These are phyloP conservation scores for Fusarium globosum DNA, from an alignment of 2,329 filamentous ascomycete genomes.

Conservation along the genomic window DNA sequence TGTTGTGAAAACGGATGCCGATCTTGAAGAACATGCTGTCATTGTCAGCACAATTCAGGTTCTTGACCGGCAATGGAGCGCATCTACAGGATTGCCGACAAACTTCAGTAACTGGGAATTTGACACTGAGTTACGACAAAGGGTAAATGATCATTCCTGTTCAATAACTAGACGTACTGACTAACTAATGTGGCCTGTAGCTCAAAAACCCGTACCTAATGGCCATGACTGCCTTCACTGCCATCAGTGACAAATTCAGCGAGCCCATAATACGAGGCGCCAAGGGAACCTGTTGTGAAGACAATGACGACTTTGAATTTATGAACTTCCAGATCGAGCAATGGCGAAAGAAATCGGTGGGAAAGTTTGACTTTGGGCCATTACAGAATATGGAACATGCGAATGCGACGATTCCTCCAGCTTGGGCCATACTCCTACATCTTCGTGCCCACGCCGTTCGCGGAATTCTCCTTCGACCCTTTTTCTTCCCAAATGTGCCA, in stretches of 20 bases:
- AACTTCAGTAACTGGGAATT: slow-evolving; percentile 4
- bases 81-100: not conserved
- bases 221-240: not conserved
- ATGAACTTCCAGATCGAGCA: slow-evolving; percentile 1
- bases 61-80: slow-evolving; percentile 1
- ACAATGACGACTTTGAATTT: not conserved
- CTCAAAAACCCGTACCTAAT: not conserved
- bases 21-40: not conserved
- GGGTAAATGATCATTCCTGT: not conserved
- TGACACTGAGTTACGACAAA: not conserved
- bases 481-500: not conserved
- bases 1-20: not conserved
- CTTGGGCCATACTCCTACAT: not conserved
- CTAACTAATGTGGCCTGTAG: not conserved
- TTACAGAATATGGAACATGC: not conserved
- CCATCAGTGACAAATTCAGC: not conserved
- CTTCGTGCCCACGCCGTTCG: not conserved
- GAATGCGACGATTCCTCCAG: not conserved
- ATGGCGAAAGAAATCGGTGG: not conserved
- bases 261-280: not conserved
- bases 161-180: rapidly evolving
- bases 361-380: not conserved
- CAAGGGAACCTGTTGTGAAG: not conserved
- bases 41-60: not conserved
- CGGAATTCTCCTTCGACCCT: not conserved